Conservation (phyloP, 495 filamentous ascomycete species). For the Aspergillus ellipticus region DNA sequence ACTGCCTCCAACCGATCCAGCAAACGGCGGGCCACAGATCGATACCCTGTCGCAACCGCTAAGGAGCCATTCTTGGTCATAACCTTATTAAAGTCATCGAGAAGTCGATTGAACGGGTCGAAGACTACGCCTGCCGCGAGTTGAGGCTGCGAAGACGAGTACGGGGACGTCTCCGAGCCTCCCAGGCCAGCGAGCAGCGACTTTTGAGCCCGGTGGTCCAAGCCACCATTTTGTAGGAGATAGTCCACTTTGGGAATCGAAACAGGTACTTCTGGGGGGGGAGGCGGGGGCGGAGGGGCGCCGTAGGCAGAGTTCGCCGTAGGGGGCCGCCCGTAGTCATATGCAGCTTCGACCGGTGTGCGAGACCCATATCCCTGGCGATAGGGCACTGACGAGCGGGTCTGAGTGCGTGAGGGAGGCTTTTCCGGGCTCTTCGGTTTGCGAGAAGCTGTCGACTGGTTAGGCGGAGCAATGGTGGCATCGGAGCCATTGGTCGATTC, state of each 20-base stretch:
- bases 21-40: slow-evolving; percentile 84
- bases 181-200: slow-evolving; percentile 53
- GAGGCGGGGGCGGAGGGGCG: slow-evolving; percentile 74
- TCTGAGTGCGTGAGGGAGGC: slow-evolving; percentile 40
- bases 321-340: slow-evolving; percentile 41
- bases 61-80: slow-evolving; percentile 79
- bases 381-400: slow-evolving; percentile 34
- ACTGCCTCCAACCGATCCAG: slow-evolving; percentile 92
- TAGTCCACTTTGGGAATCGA: slow-evolving; percentile 84
- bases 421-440: slow-evolving; percentile 39
- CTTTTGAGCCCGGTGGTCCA: slow-evolving; percentile 62
- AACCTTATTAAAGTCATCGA: slow-evolving; percentile 83
- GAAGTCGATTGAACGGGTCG: slow-evolving; percentile 68
- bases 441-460: slow-evolving; percentile 42
- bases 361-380: slow-evolving; percentile 19
- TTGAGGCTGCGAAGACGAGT: slow-evolving; percentile 31
- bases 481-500: slow-evolving; percentile 56
- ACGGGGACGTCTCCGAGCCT: slow-evolving; percentile 40
- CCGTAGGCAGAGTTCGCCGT: slow-evolving; percentile 30
- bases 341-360: slow-evolving; percentile 35
- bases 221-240: slow-evolving; percentile 78
- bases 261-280: slow-evolving; percentile 64
- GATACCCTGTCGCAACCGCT: slow-evolving; percentile 93
- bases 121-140: slow-evolving; percentile 62
- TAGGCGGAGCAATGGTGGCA: slow-evolving; percentile 64